These are phyloP conservation scores for Metrosideros polymorpha DNA, from an alignment of 441 rosid genomes.

Conservation along the genomic window DNA sequence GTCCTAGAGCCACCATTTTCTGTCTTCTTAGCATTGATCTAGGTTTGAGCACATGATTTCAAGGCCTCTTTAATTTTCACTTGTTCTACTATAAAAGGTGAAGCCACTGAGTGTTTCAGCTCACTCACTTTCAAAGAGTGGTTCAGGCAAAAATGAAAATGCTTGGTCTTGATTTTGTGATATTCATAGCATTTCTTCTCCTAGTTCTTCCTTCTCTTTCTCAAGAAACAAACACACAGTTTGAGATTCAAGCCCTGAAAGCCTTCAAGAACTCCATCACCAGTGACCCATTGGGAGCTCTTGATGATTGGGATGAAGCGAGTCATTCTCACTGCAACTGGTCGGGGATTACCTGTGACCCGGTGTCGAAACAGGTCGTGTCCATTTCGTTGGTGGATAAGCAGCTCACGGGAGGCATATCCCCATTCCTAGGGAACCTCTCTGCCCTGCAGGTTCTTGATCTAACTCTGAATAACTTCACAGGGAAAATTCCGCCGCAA, in stretches of 20 bases:
- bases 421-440: conserved; percentile 58
- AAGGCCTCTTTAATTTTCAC: not conserved
- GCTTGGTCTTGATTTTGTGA: not conserved
- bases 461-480: conserved; percentile 44
- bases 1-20: not conserved
- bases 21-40: not conserved
- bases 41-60: not conserved
- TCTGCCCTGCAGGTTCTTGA: conserved; percentile 85
- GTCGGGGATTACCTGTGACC: conserved; percentile 68
- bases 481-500: conserved; percentile 47
- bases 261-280: conserved; percentile 49
- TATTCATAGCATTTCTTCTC: not conserved
- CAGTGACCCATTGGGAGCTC: conserved; percentile 42
- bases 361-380: conserved; percentile 26
- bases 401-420: conserved; percentile 58
- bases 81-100: not conserved
- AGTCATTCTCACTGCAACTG: conserved; percentile 57
- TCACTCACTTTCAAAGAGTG: not conserved
- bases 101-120: not conserved
- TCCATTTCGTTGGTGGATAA: conserved; percentile 37
- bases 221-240: not conserved
- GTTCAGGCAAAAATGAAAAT: not conserved
- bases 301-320: conserved; percentile 54
- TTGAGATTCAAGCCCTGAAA: conserved; percentile 42
- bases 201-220: not conserved